A percentile compares a stretch with the other conserved stretches of the same genome.
These are phyloP conservation scores for Xylaria bambusicola DNA, from an alignment of 495 filamentous ascomycete genomes.

Conservation along the genomic window DNA sequence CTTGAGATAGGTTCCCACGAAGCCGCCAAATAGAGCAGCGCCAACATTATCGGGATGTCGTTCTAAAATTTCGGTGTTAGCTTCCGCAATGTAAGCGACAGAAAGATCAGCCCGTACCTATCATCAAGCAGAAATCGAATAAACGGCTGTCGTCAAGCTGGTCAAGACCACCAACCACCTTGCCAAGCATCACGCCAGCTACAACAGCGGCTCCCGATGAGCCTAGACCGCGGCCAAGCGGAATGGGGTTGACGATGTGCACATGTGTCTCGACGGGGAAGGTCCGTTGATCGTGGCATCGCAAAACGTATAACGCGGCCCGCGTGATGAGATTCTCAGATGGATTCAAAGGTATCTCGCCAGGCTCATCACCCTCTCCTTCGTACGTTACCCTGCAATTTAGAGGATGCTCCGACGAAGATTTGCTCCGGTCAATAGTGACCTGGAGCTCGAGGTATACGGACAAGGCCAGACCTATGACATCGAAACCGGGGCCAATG, in stretches of 20 bases:
- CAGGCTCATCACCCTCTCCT: slow-evolving; percentile 71
- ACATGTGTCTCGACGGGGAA: slow-evolving; percentile 88
- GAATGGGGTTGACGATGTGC: slow-evolving; percentile 91
- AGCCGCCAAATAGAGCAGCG: slow-evolving; percentile 92
- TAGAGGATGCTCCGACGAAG: slow-evolving; percentile 60
- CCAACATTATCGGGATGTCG: slow-evolving; percentile 97
- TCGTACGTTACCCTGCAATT: slow-evolving; percentile 92
- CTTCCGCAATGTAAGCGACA: neutral
- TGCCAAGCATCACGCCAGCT: slow-evolving; percentile 86
- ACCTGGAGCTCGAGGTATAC: slow-evolving; percentile 86
- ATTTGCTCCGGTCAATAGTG: slow-evolving; percentile 59
- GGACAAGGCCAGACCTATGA: slow-evolving; percentile 90
- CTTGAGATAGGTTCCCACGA: slow-evolving; percentile 92
- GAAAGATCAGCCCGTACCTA: slow-evolving; percentile 49
- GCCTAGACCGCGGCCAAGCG: slow-evolving; percentile 84
- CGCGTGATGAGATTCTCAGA: slow-evolving; percentile 88
- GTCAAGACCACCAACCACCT: slow-evolving; percentile 78
- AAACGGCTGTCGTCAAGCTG: slow-evolving; percentile 78
- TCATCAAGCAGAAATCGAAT: slow-evolving; percentile 95
- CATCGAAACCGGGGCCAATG: slow-evolving; percentile 95
- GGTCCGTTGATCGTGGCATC: slow-evolving; percentile 78
- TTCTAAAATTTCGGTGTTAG: slow-evolving; percentile 52
- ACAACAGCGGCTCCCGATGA: slow-evolving; percentile 94
- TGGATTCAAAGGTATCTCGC: slow-evolving; percentile 73
- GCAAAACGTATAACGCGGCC: slow-evolving; percentile 86